These are phyloP conservation scores for Suhomyces chickasaworum DNA, from an alignment of 1,139 yeast species.

Conservation along the genomic window DNA sequence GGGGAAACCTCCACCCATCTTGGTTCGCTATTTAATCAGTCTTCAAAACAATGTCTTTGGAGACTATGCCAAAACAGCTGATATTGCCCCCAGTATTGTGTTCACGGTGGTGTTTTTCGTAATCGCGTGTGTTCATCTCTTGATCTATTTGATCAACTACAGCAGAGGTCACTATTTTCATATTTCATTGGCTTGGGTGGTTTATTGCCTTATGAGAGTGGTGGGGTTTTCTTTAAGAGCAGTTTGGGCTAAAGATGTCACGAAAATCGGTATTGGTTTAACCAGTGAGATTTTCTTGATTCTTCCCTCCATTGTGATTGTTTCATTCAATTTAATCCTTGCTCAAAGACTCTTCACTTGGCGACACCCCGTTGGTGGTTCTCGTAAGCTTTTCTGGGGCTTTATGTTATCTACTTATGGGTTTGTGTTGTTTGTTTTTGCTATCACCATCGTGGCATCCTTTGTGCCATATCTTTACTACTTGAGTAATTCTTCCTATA, in stretches of 20 bases:
- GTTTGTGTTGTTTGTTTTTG: conserved; percentile 59
- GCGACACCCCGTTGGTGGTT: conserved; percentile 80
- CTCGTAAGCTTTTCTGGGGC: conserved; percentile 54
- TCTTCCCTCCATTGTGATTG: conserved; percentile 56
- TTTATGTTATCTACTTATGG: conserved; percentile 55
- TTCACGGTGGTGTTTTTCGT: conserved; percentile 58
- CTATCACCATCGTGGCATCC: conserved; percentile 69
- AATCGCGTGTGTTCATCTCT: conserved; percentile 49
- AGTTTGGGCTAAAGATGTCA: conserved; percentile 55
- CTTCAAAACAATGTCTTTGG: conserved; percentile 63
- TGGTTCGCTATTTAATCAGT: conserved; percentile 38
- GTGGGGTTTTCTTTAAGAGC: conserved; percentile 65
- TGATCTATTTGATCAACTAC: conserved; percentile 52
- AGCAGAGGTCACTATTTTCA: conserved; percentile 67
- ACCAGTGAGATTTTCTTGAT: conserved; percentile 61
- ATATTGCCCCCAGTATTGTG: conserved; percentile 62
- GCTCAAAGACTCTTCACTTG: conserved; percentile 81
- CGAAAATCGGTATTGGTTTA: conserved; percentile 54
- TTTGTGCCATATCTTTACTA: conserved; percentile 64
- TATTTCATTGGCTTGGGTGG: conserved; percentile 55
- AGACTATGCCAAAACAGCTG: conserved; percentile 58
- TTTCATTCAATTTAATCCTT: conserved; percentile 62
- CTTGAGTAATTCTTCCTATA: conserved; percentile 46
- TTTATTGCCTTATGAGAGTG: conserved; percentile 54
- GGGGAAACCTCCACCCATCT: conserved; percentile 35